Conservation (phyloP, 2,329 filamentous ascomycete species). For the Arthrobotrys entomopaga region DNA sequence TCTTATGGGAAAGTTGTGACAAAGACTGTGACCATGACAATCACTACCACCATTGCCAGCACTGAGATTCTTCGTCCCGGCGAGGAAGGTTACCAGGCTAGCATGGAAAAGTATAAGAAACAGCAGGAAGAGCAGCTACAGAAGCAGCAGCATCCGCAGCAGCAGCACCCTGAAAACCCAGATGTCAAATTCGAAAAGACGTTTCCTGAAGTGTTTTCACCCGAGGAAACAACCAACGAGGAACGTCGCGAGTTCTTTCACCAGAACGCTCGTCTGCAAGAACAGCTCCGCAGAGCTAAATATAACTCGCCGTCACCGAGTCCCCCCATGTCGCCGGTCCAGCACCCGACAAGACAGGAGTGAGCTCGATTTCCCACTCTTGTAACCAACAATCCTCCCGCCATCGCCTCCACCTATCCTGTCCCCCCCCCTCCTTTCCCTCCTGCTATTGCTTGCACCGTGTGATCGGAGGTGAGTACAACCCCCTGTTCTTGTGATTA, state of each 20-base stretch:
- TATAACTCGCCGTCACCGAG: slow-evolving; percentile 50
- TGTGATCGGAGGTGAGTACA: slow-evolving; percentile 52
- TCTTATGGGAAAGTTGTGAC: slow-evolving; percentile 58
- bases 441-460: slow-evolving; percentile 54
- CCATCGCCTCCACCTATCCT: slow-evolving; percentile 3
- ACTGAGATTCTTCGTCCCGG: slow-evolving; percentile 58
- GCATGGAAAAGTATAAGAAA: slow-evolving; percentile 56
- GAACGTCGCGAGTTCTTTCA: slow-evolving; percentile 49
- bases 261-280: slow-evolving; percentile 49
- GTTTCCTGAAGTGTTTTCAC: slow-evolving; percentile 44
- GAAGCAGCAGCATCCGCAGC: slow-evolving; percentile 51
- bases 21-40: slow-evolving; percentile 59
- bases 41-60: slow-evolving; percentile 59
- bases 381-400: neutral
- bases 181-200: slow-evolving; percentile 37
- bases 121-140: slow-evolving; percentile 55
- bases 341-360: slow-evolving; percentile 38
- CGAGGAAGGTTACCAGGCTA: slow-evolving; percentile 56
- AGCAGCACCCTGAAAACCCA: slow-evolving; percentile 26
- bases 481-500: slow-evolving; percentile 18
- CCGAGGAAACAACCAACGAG: slow-evolving; percentile 40
- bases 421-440: slow-evolving; percentile 24
- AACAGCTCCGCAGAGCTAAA: slow-evolving; percentile 50
- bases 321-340: slow-evolving; percentile 36
- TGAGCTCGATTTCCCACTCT: slow-evolving; percentile 21